phyloP scores from a whole-genome alignment of 257 asterid species.

The Nicotiana otophora region DNA sequence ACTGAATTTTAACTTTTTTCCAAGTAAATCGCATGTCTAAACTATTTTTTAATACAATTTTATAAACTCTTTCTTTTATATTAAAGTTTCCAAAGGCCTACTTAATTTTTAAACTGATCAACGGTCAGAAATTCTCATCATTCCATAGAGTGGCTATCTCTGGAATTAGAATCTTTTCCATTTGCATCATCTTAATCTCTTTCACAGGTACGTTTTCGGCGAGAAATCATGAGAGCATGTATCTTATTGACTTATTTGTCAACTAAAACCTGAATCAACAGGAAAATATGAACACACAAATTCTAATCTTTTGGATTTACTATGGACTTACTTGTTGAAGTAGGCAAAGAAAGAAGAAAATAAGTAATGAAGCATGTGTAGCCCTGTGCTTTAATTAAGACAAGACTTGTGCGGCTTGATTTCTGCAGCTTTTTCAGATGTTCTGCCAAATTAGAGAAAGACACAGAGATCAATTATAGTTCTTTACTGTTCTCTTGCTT shows the following conservation, averaged over 20 bases:
- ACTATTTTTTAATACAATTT: too few species aligned
- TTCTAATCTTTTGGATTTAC: not conserved
- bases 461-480: not conserved
- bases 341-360: not conserved
- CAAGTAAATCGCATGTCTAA: too few species aligned
- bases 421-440: not conserved
- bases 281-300: not conserved
- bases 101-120: not conserved
- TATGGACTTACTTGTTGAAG: not conserved
- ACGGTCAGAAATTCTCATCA: not conserved
- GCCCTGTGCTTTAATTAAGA: not conserved
- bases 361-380: not conserved
- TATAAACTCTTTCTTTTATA: too few species aligned
- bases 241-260: not conserved
- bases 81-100: too few species aligned
- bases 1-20: too few species aligned
- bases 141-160: not conserved
- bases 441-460: not conserved
- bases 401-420: not conserved
- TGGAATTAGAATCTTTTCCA: not conserved
- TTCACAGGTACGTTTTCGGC: not conserved
- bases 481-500: not conserved
- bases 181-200: not conserved
- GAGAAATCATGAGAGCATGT: not conserved
- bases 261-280: conserved; percentile 12